Conservation (phyloP, 805 yeast genomes). For the Metschnikowia dekortorum region DNA sequence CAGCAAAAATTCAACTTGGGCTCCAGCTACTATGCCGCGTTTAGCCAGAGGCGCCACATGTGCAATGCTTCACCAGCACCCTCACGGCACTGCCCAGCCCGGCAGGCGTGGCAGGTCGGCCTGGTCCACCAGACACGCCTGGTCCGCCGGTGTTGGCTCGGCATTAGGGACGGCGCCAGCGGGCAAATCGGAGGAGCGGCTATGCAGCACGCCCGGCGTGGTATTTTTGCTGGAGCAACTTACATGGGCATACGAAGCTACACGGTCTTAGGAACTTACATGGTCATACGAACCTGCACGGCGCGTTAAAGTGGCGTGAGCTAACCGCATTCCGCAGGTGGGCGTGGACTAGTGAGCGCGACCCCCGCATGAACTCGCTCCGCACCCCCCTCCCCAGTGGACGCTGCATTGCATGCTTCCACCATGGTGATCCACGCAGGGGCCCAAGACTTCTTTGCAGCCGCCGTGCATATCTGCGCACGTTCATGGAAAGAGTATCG, state of each 20-base stretch:
- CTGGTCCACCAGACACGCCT: neutral
- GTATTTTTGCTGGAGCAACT: neutral
- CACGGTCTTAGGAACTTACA: neutral
- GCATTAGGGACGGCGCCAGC: neutral
- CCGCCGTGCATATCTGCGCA: slow-evolving; percentile 1
- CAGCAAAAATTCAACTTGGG: slow-evolving; percentile 2
- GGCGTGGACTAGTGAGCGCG: neutral
- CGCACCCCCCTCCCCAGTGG: too few relatives aligned
- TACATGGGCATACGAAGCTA: neutral
- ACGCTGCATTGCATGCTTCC: slow-evolving; percentile 2
- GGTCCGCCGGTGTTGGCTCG: neutral
- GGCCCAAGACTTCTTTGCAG: slow-evolving; percentile 1
- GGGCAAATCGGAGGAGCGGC: neutral
- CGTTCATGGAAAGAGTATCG: neutral
- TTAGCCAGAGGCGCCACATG: neutral
- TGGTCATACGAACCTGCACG: neutral
- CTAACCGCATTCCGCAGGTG: neutral
- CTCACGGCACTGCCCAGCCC: neutral
- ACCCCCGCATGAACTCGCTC: neutral
- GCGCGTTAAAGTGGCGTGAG: slow-evolving; percentile 1
- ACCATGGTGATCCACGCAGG: slow-evolving; percentile 1
- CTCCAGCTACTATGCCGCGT: neutral
- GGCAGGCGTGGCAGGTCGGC: neutral
- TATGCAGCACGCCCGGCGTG: neutral
- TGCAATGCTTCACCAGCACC: neutral